These are phyloP conservation scores for Tulasnella sp. DNA, from an alignment of 768 basidiomycete genomes.

Conservation along the genomic window DNA sequence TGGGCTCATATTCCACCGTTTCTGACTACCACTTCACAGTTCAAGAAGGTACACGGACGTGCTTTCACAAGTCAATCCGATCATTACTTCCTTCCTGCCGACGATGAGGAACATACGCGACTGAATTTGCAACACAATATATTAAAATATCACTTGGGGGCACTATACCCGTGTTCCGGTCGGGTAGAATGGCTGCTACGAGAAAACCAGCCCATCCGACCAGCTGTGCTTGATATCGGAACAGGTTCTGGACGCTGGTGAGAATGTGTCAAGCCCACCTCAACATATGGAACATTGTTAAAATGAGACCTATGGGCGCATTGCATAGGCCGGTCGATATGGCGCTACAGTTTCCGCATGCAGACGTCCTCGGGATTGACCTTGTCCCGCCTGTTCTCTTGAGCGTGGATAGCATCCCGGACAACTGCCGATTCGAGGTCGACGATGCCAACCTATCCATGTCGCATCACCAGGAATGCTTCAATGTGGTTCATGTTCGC, in stretches of 20 bases:
- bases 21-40: background rate
- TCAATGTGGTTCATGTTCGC: slow-evolving; percentile 5
- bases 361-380: slow-evolving; percentile 8
- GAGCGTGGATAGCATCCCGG: background rate
- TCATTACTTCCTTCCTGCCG: slow-evolving; percentile 11
- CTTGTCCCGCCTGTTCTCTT: slow-evolving; percentile 6
- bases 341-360: slow-evolving; percentile 3
- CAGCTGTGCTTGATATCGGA: slow-evolving; percentile 3
- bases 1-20: background rate
- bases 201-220: background rate
- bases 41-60: background rate
- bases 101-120: slow-evolving; percentile 10
- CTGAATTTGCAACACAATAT: slow-evolving; percentile 8
- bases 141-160: slow-evolving; percentile 1
- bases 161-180: background rate
- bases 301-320: background rate
- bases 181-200: slow-evolving; percentile 1
- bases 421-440: slow-evolving; percentile 10
- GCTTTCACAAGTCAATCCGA: slow-evolving; percentile 1
- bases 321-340: slow-evolving; percentile 5
- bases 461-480: background rate
- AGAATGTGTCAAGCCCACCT: background rate
- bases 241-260: slow-evolving; percentile 9
- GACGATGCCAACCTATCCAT: slow-evolving; percentile 10
- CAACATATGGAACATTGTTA: background rate